Base-by-base conservation (phyloP, 225 moss, liverwort and hornwort species). In the Ulota crispa region DNA sequence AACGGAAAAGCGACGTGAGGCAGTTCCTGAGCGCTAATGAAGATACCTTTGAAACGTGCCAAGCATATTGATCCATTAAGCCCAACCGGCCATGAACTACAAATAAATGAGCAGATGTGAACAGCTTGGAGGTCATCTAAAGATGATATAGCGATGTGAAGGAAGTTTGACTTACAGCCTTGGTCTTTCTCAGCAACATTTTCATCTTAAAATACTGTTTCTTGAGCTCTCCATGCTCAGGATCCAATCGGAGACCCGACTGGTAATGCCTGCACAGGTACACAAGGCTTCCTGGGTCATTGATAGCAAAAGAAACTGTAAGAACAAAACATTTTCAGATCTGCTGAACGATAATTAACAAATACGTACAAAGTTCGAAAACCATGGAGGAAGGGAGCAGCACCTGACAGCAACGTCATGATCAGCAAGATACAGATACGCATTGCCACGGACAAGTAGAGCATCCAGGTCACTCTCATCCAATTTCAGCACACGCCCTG, bases 351-450 rank as follows among this genome's bases (percentile, higher is more conserved):
- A 26, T 2, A 73, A 62, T 41, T 11, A 50, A 63, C 11, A 23
- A 30, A 50, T 56, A 45, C 6, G 57, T 16, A 6, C 1, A 6
- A 50, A 26, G 20, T 66, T 32, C n/a, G 13, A 56, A 63, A 57
- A 21, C 68, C 54, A 30, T 53, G 67, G 55, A 73, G 64, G 1
- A 72, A 64, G 24, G 59, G 3, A 61, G 34, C 18, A 45, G 63
- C 59, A 94, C 94, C 91, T 94, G 43, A 95, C 81, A 20, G 95
- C 95, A 78, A 95, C 93, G 77, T 95, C 95, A 82, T 92, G 85
- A 65, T 95, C 94, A 64, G 92, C 95, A 68, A 95, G 92, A 86
- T 95, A 95, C 62, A 90, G 92, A 66, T 94, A 95, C 23, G 95
- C 95, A 77, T 95, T 91, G 13, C 95, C 95, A 82, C 95, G 89